Evolutionary conservation across 129 eudicot species (phyloP).

Genomic region (Centrapalus pauciflorus): DNA sequence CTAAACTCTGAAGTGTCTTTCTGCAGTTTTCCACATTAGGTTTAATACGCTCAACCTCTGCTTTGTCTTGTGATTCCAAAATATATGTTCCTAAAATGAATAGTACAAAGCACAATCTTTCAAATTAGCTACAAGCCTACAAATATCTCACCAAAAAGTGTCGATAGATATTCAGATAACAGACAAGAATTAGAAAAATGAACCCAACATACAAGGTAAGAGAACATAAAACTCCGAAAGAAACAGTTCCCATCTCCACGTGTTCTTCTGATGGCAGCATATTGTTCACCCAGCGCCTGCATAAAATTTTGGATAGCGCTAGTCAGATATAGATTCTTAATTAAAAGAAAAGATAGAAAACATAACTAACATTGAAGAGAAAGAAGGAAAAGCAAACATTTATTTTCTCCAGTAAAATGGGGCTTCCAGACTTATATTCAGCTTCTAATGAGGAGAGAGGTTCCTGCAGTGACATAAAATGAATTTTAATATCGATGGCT

Average conservation of each 20-base stretch:
- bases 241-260: conserved; percentile 93
- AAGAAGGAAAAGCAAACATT: conserved; percentile 39
- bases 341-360: background rate
- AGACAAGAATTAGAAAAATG: background rate
- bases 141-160: conserved; percentile 9
- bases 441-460: conserved; percentile 78
- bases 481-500: background rate
- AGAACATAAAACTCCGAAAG: conserved; percentile 93
- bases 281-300: conserved; percentile 64
- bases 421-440: conserved; percentile 83
- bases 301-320: background rate
- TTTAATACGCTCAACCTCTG: conserved; percentile 66
- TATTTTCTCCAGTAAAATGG: conserved; percentile 75
- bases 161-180: background rate
- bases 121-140: background rate
- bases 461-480: conserved; percentile 50
- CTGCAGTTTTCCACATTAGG: conserved; percentile 64
- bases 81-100: conserved; percentile 65
- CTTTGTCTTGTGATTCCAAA: conserved; percentile 77
- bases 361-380: background rate
- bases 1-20: conserved; percentile 82
- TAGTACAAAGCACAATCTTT: conserved; percentile 9
- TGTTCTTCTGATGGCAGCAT: conserved; percentile 82
- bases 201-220: conserved; percentile 65
- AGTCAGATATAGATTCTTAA: background rate